These are phyloP conservation scores for Bothriochloa decipiens DNA, from an alignment of 176 grass and related monocot species.

Conservation along the genomic window DNA sequence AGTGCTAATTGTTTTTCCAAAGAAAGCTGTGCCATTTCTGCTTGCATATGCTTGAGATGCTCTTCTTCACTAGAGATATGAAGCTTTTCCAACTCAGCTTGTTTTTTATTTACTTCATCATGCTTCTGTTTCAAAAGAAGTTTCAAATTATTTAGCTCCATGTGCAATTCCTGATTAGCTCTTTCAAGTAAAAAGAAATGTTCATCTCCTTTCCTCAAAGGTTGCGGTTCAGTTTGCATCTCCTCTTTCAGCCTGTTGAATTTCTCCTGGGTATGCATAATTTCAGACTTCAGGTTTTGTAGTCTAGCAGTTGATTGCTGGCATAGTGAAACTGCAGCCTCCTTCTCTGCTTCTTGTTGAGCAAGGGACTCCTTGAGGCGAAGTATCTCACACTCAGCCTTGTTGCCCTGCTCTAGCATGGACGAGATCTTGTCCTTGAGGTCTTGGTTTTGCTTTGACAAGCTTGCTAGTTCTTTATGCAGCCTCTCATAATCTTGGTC, in stretches of 20 bases:
- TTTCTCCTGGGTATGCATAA: conserved; percentile 76
- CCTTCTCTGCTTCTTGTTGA: conserved; percentile 67
- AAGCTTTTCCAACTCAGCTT: conserved; percentile 64
- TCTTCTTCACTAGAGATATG: conserved; percentile 69
- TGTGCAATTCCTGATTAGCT: conserved; percentile 56
- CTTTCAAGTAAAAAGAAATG: conserved; percentile 59
- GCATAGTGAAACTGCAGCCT: conserved; percentile 54
- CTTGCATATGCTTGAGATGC: conserved; percentile 72
- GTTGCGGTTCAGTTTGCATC: conserved; percentile 53
- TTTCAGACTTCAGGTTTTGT: conserved; percentile 62
- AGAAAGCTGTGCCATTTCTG: conserved; percentile 69
- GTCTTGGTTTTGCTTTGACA: conserved; percentile 74
- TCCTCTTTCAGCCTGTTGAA: conserved; percentile 81
- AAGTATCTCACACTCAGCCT: conserved; percentile 53
- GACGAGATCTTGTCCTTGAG: conserved; percentile 63
- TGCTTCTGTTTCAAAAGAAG: conserved; percentile 61
- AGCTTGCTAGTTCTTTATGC: conserved; percentile 70
- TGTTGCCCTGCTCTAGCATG: conserved; percentile 48
- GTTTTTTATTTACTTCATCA: conserved; percentile 70
- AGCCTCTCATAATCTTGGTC: conserved; percentile 60
- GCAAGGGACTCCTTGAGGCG: conserved; percentile 62
- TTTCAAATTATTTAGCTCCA: conserved; percentile 65
- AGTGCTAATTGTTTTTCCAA: conserved; percentile 63
- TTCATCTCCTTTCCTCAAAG: conserved; percentile 40
- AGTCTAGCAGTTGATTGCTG: conserved; percentile 68